phyloP scores from a whole-genome alignment of 768 basidiomycete genomes.

The Pleurotus tuoliensis region DNA sequence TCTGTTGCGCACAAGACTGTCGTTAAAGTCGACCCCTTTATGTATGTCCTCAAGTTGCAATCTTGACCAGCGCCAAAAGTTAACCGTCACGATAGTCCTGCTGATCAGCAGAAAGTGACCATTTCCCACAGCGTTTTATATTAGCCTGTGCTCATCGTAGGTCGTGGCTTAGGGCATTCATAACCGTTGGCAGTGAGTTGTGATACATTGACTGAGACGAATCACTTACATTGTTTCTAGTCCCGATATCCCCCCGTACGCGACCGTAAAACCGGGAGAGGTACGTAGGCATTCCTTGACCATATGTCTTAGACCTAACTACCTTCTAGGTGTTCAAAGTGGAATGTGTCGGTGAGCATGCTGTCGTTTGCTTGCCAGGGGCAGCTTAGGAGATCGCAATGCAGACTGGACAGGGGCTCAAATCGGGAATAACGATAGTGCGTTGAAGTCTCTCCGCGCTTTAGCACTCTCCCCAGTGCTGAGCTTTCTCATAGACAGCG shows the following conservation, averaged over 20 bases:
- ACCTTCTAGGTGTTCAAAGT: constrained; percentile 61
- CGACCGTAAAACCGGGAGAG: constrained; percentile 60
- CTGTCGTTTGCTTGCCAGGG: too few species aligned
- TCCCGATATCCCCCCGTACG: constrained; percentile 61
- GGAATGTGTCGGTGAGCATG: constrained; percentile 57
- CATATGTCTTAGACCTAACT: background rate
- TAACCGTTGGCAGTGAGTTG: constrained; percentile 70
- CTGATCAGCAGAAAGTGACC: constrained; percentile 59
- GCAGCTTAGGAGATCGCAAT: background rate
- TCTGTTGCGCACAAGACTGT: constrained; percentile 57
- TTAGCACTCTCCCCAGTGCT: background rate
- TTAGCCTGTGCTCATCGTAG: background rate
- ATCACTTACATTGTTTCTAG: constrained; percentile 23
- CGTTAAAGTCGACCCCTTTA: constrained; percentile 63
- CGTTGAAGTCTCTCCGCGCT: constrained; percentile 14
- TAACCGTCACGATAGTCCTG: constrained; percentile 21
- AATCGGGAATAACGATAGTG: constrained; percentile 73
- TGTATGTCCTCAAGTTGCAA: constrained; percentile 35
- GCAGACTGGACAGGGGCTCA: constrained; percentile 78
- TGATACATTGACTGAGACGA: background rate
- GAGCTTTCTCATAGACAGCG: constrained; percentile 40
- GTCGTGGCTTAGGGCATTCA: constrained; percentile 47
- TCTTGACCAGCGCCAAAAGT: background rate
- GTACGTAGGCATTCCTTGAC: constrained; percentile 20
- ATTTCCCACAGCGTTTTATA: background rate